Percentiles rank a stretch among this genome's conserved stretches.
Evolutionary conservation across 2,329 filamentous ascomycete species (phyloP).

Genomic region (Coniochaeta ligniaria): DNA sequence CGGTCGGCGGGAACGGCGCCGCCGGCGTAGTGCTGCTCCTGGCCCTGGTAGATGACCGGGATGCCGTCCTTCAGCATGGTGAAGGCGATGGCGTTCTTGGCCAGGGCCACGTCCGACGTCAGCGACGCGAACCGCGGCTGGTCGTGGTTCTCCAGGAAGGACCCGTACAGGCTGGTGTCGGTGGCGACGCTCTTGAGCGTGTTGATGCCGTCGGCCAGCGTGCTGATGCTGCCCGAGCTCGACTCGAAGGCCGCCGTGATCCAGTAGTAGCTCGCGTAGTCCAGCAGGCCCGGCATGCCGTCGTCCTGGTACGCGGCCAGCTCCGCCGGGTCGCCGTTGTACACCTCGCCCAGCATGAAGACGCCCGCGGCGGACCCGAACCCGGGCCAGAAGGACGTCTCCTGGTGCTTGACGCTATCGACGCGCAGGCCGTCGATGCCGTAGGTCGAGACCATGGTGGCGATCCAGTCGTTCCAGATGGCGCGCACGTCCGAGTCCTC

Average conservation of each 20-base stretch:
- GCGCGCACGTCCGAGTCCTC: slow-evolving; percentile 20
- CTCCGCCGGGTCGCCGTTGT: slow-evolving; percentile 35
- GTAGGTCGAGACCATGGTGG: slow-evolving; percentile 12
- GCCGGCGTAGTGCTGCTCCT: slow-evolving; percentile 47
- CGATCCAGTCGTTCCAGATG: slow-evolving; percentile 16
- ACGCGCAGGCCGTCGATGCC: slow-evolving; percentile 36
- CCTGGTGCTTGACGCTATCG: slow-evolving; percentile 40
- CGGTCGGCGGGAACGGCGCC: slow-evolving; percentile 34
- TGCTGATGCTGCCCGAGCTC: slow-evolving; percentile 21
- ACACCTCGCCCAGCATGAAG: slow-evolving; percentile 43
- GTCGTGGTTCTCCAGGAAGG: slow-evolving; percentile 45
- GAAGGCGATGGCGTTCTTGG: slow-evolving; percentile 46
- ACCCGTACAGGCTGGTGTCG: slow-evolving; percentile 28
- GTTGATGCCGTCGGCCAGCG: slow-evolving; percentile 22
- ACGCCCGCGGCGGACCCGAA: slow-evolving; percentile 38
- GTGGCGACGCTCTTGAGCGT: slow-evolving; percentile 15
- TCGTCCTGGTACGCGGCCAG: slow-evolving; percentile 35
- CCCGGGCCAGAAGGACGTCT: slow-evolving; percentile 37
- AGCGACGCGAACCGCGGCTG: slow-evolving; percentile 34
- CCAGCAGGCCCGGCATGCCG: slow-evolving; percentile 38
- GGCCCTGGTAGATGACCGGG: slow-evolving; percentile 51
- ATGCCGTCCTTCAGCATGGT: slow-evolving; percentile 49
- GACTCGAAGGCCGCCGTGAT: slow-evolving; percentile 18
- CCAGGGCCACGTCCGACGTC: slow-evolving; percentile 37
- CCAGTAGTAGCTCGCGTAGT: slow-evolving; percentile 34